Evolutionary conservation across 306 rosid genomes (phyloP), one percentile per base, ranked within the genome.

Genomic region (Ceratonia siliqua): DNA sequence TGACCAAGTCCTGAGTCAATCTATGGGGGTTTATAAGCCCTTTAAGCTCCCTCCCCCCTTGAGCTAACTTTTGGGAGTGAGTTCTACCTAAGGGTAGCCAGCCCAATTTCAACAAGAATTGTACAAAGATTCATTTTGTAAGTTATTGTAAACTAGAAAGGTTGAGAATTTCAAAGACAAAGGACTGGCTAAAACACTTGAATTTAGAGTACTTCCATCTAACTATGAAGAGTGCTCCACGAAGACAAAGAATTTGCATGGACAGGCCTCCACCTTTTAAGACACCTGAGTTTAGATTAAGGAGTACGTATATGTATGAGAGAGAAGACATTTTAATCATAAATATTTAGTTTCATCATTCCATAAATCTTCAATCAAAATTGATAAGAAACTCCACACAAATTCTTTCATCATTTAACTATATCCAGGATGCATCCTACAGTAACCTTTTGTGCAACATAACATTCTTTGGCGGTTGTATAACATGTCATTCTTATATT

Each of bases 301-400:
- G n/a, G n/a, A n/a, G n/a, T n/a, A n/a, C n/a, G n/a, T n/a, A n/a
- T n/a, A n/a, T n/a, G n/a, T n/a, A n/a, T n/a, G n/a, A n/a, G n/a
- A n/a, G n/a, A n/a, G n/a, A n/a, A n/a, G n/a, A n/a, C n/a, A n/a
- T n/a, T n/a, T 8, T n/a, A 68, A 28, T 3, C 21, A 33, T 14
- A 43, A 46, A 41, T 35, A 45, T 62, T 36, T 62, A 20, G 32
- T 38, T 36, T 20, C 68, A 38, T 18, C 43, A 17, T 52, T 56
- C 64, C 24, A 27, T 15, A 3, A 75, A 50, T 75, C 43, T 35
- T n/a, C 24, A 39, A 64, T 63, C 15, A 52, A 75, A 50, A 45
- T 24, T 64, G 0, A 49, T 15, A 49, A 4, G 46, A 74, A 62
- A 25, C 33, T 75, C 52, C 41, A 25, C 55, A 42, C 3, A 56